A percentile compares a stretch with the other conserved stretches of the same genome.
phyloP scores from a whole-genome alignment of 2,329 filamentous ascomycete species.

The Verticillium isaacii region DNA sequence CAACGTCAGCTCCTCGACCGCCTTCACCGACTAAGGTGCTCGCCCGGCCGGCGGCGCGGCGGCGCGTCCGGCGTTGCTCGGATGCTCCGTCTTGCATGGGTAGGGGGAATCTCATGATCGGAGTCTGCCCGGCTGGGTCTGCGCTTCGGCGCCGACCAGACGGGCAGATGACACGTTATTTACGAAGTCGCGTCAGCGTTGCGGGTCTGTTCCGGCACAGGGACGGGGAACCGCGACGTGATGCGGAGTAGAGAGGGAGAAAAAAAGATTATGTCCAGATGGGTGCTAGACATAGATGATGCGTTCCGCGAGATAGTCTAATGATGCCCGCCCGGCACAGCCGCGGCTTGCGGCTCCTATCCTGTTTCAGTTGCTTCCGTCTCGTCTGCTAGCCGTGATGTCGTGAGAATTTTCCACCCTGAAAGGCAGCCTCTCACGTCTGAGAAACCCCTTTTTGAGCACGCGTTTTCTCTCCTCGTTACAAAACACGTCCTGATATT shows the following conservation, averaged over 20 bases:
- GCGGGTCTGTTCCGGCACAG: background rate
- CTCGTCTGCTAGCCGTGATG: too few relatives aligned
- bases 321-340: background rate
- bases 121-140: background rate
- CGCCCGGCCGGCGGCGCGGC: background rate
- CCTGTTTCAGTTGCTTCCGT: background rate
- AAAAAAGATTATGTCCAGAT: background rate
- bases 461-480: too few relatives aligned
- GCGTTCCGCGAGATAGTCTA: background rate
- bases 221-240: background rate
- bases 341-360: background rate
- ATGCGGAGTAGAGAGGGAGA: background rate
- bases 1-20: slow-evolving; percentile 7
- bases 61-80: background rate
- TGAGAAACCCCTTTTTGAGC: too few relatives aligned
- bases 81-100: background rate
- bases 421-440: too few relatives aligned
- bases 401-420: too few relatives aligned
- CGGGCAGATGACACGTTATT: background rate
- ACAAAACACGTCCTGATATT: too few relatives aligned
- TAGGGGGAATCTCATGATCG: background rate
- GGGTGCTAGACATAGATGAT: background rate
- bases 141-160: background rate
- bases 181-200: background rate
- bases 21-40: slow-evolving; percentile 6